Percentiles rank a stretch among this genome's conserved stretches.
phyloP scores from a whole-genome alignment of 495 filamentous ascomycete genomes.

The Haplographium delicatum region DNA sequence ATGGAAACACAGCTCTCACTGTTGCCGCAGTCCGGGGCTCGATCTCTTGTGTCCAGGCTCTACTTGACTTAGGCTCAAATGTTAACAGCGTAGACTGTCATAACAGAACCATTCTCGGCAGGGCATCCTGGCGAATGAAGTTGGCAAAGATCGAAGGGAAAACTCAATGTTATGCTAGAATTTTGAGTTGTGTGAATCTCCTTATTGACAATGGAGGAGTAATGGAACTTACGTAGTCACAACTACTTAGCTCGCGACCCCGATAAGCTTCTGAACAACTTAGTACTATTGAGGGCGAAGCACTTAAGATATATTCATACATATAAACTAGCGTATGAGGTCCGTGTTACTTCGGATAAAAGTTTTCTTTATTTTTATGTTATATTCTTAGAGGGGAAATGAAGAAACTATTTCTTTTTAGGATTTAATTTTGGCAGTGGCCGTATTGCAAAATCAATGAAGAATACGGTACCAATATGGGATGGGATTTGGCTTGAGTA shows the following conservation, averaged over 20 bases:
- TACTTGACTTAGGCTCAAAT: constrained; percentile 1
- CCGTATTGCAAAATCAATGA: too few species aligned
- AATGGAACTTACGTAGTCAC: not conserved
- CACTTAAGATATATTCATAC: too few species aligned
- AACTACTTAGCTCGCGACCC: not conserved
- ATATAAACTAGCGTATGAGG: too few species aligned
- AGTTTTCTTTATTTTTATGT: too few species aligned
- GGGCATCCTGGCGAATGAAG: constrained; percentile 4
- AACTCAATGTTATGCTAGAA: constrained; percentile 5
- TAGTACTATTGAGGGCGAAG: too few species aligned
- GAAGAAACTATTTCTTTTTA: too few species aligned
- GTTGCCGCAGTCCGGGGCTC: constrained; percentile 8
- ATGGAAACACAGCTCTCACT: constrained; percentile 4
- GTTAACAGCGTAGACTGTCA: not conserved
- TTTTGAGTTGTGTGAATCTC: constrained; percentile 7
- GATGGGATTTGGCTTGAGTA: too few species aligned
- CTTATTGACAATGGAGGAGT: not conserved
- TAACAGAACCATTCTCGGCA: not conserved
- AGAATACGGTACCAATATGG: too few species aligned
- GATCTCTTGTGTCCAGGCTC: constrained; percentile 8
- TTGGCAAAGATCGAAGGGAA: constrained; percentile 6
- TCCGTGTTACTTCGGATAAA: too few species aligned
- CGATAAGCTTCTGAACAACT: too few species aligned
- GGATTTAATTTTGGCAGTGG: too few species aligned
- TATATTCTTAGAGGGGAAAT: too few species aligned